Percentiles rank a stretch among this genome's conserved stretches.
Evolutionary conservation across 768 basidiomycete genomes (phyloP).

Genomic region (Russula ochroleuca): DNA sequence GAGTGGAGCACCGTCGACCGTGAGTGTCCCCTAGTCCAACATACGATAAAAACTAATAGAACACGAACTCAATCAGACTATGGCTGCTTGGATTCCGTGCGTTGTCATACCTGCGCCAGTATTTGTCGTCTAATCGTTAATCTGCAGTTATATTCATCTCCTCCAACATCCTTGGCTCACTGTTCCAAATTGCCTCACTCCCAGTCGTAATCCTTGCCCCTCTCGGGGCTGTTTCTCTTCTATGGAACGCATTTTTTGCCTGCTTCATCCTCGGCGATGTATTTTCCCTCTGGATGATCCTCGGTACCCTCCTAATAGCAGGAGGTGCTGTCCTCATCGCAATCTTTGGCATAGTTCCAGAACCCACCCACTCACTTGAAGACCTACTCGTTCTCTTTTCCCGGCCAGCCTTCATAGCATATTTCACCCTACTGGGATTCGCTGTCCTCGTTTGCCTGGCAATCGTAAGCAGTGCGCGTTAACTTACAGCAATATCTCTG

Average conservation of each 20-base stretch:
- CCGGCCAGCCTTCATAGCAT: conserved; percentile 72
- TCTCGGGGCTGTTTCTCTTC: conserved; percentile 83
- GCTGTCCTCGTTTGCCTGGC: conserved; percentile 56
- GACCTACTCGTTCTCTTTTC: conserved; percentile 75
- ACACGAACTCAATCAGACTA: conserved; percentile 43
- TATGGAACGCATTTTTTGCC: conserved; percentile 95
- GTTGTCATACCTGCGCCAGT: conserved; percentile 27
- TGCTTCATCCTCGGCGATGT: conserved; percentile 77
- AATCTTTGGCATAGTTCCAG: conserved; percentile 87
- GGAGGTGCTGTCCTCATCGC: conserved; percentile 87
- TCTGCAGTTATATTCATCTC: conserved; percentile 66
- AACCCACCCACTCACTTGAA: conserved; percentile 79
- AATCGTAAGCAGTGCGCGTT: conserved; percentile 46
- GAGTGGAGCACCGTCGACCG: conserved; percentile 76
- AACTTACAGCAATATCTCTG: not conserved
- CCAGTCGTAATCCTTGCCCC: conserved; percentile 95
- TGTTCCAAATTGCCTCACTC: conserved; percentile 90
- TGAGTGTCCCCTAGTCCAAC: conserved; percentile 38
- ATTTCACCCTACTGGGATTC: conserved; percentile 69
- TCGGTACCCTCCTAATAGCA: conserved; percentile 86
- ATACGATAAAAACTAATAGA: conserved; percentile 3
- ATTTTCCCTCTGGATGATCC: conserved; percentile 77
- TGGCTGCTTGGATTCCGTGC: conserved; percentile 81
- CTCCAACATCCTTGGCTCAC: conserved; percentile 81
- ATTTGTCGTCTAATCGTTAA: not conserved